These are phyloP conservation scores for Penicillium egyptiacum DNA, from an alignment of 495 filamentous ascomycete species.

Conservation along the genomic window DNA sequence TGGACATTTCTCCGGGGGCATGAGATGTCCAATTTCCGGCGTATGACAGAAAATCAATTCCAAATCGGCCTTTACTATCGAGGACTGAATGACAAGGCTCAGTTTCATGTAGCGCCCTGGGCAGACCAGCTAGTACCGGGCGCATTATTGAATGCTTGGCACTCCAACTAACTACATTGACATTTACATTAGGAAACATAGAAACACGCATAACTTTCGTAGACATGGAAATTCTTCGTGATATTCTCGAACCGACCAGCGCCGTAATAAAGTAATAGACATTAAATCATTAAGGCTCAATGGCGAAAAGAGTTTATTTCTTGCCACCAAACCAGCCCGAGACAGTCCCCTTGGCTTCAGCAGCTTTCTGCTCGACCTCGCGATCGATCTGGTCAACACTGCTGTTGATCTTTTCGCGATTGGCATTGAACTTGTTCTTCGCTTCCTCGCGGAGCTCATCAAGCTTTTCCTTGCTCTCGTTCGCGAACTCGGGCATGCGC, in stretches of 20 bases:
- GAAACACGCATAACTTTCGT: not conserved
- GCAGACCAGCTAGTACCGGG: not conserved
- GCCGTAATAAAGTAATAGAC: slow-evolving; percentile 2
- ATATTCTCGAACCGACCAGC: slow-evolving; percentile 1
- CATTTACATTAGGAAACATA: not conserved
- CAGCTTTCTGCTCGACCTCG: slow-evolving; percentile 71
- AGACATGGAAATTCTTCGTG: slow-evolving; percentile 4
- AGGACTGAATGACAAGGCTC: not conserved
- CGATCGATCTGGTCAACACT: slow-evolving; percentile 59
- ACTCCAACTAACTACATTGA: not conserved
- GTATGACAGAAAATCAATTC: not conserved
- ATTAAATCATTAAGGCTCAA: not conserved
- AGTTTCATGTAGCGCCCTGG: slow-evolving; percentile 1
- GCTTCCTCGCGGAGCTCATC: slow-evolving; percentile 56
- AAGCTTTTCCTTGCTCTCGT: slow-evolving; percentile 66
- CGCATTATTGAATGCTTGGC: not conserved
- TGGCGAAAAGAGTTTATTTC: slow-evolving; percentile 45
- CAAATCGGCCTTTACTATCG: not conserved
- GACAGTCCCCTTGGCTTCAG: slow-evolving; percentile 75
- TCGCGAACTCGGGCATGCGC: slow-evolving; percentile 57
- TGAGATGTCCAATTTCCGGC: not conserved
- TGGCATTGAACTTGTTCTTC: slow-evolving; percentile 30
- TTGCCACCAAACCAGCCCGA: slow-evolving; percentile 77
- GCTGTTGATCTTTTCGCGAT: slow-evolving; percentile 49
- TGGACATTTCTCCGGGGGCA: not conserved